Conservation (phyloP, 202 grass and related monocot genomes). For the Zoysia matrella region DNA sequence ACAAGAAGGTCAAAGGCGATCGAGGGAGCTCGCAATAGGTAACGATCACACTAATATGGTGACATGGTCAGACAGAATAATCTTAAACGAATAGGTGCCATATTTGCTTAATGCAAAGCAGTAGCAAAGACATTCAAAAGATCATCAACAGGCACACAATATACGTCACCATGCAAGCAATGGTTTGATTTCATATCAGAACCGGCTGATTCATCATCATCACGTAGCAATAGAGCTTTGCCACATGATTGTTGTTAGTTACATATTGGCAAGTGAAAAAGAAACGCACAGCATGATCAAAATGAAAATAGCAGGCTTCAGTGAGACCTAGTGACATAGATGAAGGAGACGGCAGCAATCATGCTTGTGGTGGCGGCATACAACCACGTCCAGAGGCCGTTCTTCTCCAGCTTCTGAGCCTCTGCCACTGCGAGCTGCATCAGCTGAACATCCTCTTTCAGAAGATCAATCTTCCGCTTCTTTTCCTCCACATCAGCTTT, state of each 20-base stretch:
- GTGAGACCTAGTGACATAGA: constrained; percentile 59
- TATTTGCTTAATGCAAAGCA: not conserved
- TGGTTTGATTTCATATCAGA: constrained; percentile 45
- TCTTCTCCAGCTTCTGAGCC: constrained; percentile 56
- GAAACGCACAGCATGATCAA: constrained; percentile 20
- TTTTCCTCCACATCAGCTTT: constrained; percentile 46
- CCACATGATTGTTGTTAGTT: constrained; percentile 38
- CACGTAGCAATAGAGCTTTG: constrained; percentile 19
- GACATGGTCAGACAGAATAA: not conserved
- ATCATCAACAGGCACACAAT: not conserved
- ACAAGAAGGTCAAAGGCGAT: too few relatives aligned
- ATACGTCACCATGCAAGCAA: constrained; percentile 6
- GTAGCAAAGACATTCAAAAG: not conserved
- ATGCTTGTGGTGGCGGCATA: constrained; percentile 70
- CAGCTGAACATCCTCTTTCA: constrained; percentile 51
- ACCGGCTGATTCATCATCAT: constrained; percentile 39
- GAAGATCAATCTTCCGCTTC: constrained; percentile 49
- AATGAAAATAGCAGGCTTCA: constrained; percentile 41
- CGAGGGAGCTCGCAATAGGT: not conserved
- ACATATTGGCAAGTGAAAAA: constrained; percentile 14
- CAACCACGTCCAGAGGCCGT: constrained; percentile 76
- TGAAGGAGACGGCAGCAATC: constrained; percentile 80
- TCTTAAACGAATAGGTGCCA: not conserved
- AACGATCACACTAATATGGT: not conserved
- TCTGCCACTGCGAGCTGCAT: constrained; percentile 70